phyloP scores from a whole-genome alignment of 352 stramenopile species.

The Phytophthora capsici region DNA sequence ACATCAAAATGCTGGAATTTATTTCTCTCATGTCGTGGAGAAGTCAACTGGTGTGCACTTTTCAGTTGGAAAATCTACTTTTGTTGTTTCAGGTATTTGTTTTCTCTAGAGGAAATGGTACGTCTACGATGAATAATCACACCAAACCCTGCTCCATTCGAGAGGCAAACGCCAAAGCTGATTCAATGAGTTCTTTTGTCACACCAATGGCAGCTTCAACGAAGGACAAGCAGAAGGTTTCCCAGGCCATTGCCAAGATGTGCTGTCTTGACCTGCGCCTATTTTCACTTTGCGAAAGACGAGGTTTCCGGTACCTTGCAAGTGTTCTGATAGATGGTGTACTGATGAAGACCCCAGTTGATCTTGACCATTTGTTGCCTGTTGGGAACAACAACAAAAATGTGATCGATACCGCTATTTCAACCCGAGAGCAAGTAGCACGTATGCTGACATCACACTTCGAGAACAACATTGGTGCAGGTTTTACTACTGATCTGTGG shows the following conservation, averaged over 20 bases:
- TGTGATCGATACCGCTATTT: background rate
- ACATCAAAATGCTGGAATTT: too few relatives aligned
- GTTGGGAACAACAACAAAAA: background rate
- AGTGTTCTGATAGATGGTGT: background rate
- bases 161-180: background rate
- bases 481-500: background rate
- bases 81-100: too few relatives aligned
- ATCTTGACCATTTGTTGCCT: background rate
- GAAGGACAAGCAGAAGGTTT: background rate
- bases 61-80: too few relatives aligned
- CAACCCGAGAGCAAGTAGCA: background rate
- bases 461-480: background rate
- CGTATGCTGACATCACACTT: background rate
- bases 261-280: background rate
- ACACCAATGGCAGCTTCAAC: background rate
- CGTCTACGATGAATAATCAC: background rate
- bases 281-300: background rate
- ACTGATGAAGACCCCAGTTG: background rate
- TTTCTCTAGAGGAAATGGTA: background rate
- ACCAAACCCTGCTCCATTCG: background rate
- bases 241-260: background rate
- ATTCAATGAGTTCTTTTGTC: background rate
- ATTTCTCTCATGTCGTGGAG: too few relatives aligned
- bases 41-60: too few relatives aligned
- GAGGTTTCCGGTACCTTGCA: background rate